These are phyloP conservation scores for Beauveria pseudobassiana DNA, from an alignment of 2,329 filamentous ascomycete genomes.

Conservation along the genomic window DNA sequence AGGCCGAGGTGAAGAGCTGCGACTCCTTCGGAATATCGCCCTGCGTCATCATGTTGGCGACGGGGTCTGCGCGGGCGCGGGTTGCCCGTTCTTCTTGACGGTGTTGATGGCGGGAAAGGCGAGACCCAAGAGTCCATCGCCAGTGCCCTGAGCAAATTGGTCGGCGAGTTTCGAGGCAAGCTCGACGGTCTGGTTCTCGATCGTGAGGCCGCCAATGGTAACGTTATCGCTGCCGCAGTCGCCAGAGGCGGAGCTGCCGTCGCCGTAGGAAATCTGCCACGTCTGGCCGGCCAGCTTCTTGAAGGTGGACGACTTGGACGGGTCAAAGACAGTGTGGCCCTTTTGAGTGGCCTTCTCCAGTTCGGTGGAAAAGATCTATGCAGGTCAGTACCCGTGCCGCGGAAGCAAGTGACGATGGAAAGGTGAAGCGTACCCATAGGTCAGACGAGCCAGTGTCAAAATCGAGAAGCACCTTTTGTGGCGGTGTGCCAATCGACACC, in stretches of 20 bases:
- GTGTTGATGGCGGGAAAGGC: constrained; percentile 37
- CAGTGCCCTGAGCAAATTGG: constrained; percentile 38
- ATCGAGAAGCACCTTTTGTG: constrained; percentile 31
- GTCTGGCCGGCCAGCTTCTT: constrained; percentile 26
- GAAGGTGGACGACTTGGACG: constrained; percentile 31
- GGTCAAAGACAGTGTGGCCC: constrained; percentile 32
- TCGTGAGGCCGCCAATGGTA: constrained; percentile 34
- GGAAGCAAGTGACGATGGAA: not conserved
- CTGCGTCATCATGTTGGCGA: constrained; percentile 24
- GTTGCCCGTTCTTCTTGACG: constrained; percentile 20
- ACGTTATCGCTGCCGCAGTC: constrained; percentile 37
- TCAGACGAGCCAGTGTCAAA: constrained; percentile 37
- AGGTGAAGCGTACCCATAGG: constrained; percentile 22
- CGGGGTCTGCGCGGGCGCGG: constrained; percentile 36
- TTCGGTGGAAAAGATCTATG: constrained; percentile 21
- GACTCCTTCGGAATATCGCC: constrained; percentile 13
- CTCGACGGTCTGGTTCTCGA: constrained; percentile 35
- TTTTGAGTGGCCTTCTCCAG: constrained; percentile 19
- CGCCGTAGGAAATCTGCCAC: constrained; percentile 38
- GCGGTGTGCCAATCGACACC: constrained; percentile 22
- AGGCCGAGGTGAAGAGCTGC: constrained; percentile 59
- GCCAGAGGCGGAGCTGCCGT: constrained; percentile 36
- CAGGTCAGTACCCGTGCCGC: too few species aligned
- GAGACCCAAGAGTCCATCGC: constrained; percentile 22
- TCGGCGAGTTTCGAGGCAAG: constrained; percentile 32